Conservation (phyloP, 23 red algal species). For the Gracilaria gracilis region DNA sequence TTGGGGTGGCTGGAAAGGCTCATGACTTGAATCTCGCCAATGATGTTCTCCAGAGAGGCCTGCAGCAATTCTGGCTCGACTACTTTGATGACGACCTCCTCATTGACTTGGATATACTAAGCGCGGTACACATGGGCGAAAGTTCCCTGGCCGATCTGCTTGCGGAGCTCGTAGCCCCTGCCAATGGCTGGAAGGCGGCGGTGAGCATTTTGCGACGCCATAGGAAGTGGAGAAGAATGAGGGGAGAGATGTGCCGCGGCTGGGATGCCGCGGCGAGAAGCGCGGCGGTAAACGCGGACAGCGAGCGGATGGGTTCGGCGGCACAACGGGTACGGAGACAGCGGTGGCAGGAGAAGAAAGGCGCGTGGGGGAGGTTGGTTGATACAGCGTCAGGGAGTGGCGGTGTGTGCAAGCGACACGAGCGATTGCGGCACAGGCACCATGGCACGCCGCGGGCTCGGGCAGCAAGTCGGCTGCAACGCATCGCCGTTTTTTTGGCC, state of each 20-base stretch:
- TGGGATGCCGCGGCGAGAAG: conserved; percentile 32
- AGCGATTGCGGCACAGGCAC: background rate
- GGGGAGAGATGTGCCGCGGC: conserved; percentile 20
- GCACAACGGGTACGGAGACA: background rate
- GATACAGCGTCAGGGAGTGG: background rate
- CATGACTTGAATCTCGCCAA: conserved; percentile 98
- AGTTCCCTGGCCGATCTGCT: conserved; percentile 93
- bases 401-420: background rate
- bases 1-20: conserved; percentile 91
- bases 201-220: conserved; percentile 37
- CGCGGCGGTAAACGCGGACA: conserved; percentile 21
- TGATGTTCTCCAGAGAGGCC: conserved; percentile 89
- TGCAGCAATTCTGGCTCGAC: conserved; percentile 90
- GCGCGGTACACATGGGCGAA: conserved; percentile 83
- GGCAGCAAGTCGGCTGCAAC: background rate
- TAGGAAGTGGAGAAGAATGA: conserved; percentile 12
- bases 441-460: background rate
- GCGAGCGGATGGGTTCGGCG: background rate
- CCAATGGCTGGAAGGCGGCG: conserved; percentile 56
- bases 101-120: conserved; percentile 81
- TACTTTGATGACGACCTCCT: conserved; percentile 95
- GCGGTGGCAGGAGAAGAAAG: background rate
- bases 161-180: conserved; percentile 84
- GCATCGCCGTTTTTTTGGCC: background rate
- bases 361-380: background rate